phyloP scores from a whole-genome alignment of 257 asterid species.

The Anisodus acutangulus region DNA sequence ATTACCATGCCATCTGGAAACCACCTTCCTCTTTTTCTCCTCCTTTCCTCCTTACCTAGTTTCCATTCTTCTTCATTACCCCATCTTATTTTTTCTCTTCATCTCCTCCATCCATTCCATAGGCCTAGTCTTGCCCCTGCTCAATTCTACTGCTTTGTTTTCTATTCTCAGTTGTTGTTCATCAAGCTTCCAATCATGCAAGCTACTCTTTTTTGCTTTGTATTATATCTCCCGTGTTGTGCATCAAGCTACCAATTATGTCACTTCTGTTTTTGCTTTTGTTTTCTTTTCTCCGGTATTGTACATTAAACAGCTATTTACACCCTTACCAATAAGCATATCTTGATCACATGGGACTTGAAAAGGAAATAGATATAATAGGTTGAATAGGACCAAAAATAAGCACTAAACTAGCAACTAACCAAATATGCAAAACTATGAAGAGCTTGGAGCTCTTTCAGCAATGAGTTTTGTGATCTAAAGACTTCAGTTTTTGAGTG shows the following conservation, averaged over 20 bases:
- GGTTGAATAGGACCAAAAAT: background rate
- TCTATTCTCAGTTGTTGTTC: background rate
- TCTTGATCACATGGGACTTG: background rate
- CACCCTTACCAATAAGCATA: background rate
- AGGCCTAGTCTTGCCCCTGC: background rate
- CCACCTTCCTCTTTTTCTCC: background rate
- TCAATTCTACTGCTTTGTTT: slow-evolving; percentile 5
- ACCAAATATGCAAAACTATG: background rate
- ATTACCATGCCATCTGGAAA: slow-evolving; percentile 1
- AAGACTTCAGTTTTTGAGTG: background rate
- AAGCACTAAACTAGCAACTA: background rate
- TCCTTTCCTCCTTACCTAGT: background rate
- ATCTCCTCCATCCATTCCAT: background rate
- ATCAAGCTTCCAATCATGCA: background rate
- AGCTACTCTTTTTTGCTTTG: background rate
- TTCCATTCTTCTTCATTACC: background rate
- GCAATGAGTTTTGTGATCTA: background rate
- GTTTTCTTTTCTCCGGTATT: background rate
- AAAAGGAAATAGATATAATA: background rate
- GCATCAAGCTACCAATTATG: background rate
- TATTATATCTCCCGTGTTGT: background rate
- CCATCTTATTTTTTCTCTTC: background rate
- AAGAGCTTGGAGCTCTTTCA: background rate
- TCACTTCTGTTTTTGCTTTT: background rate
- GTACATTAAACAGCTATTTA: background rate